Conservation (phyloP, 1,284 basidiomycete genomes). For the Golubevia pallescens region DNA sequence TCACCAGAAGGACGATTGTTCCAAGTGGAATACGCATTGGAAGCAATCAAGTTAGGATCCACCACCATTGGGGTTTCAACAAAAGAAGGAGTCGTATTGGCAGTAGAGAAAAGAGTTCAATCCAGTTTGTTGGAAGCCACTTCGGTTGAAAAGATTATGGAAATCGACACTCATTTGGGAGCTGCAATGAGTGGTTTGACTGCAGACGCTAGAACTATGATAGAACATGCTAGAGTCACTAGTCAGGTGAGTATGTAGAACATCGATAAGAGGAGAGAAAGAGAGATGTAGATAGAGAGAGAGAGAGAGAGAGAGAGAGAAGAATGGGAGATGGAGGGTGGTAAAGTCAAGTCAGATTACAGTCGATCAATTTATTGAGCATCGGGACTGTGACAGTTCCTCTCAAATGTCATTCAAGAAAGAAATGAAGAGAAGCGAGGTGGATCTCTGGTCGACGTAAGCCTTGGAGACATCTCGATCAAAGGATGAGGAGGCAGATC, state of each 20-base stretch:
- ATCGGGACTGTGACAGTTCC: too few species aligned
- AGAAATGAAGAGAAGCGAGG: too few species aligned
- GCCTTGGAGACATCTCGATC: too few species aligned
- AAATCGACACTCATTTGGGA: slow-evolving; percentile 93
- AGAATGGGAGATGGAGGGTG: too few species aligned
- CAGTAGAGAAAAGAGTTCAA: slow-evolving; percentile 97
- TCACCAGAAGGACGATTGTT: slow-evolving; percentile 94
- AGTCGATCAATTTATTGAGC: too few species aligned
- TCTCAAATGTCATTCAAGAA: too few species aligned
- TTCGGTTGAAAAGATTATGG: slow-evolving; percentile 99
- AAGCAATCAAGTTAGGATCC: slow-evolving; percentile 73
- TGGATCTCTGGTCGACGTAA: too few species aligned
- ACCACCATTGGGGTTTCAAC: slow-evolving; percentile 83
- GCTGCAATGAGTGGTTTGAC: slow-evolving; percentile 98
- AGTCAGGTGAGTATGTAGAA: slow-evolving; percentile 63
- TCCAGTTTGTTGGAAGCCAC: slow-evolving; percentile 92
- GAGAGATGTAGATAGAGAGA: too few species aligned
- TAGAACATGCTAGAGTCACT: slow-evolving; percentile 99
- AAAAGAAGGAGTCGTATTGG: slow-evolving; percentile 86
- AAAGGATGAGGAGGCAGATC: too few species aligned
- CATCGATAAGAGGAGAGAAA: neutral
- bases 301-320: too few species aligned
- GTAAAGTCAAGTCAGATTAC: too few species aligned
- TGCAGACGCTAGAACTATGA: slow-evolving; percentile 98
- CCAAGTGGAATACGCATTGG: slow-evolving; percentile 72